Base-by-base conservation (phyloP, 169 alveolate species). In the Plasmodium malariae region DNA sequence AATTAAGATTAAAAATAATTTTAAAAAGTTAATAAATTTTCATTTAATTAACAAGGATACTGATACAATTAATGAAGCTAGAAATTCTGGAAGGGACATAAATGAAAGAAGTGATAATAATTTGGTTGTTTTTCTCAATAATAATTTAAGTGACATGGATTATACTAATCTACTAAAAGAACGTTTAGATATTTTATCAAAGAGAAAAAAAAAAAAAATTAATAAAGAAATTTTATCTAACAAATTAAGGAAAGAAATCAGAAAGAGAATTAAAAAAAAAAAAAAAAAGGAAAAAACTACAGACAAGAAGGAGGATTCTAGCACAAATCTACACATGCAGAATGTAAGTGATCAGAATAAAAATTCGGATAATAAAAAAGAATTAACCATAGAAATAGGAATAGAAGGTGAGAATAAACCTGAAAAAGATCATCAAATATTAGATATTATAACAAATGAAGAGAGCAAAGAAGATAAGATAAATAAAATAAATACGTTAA, bases 401-500 rank as follows among this genome's bases (percentile, higher is more conserved):
- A 0, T 0, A 32, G 32, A 30, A 12, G 30, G 4, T 9, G 55
- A 32, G 1, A 34, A 30, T 30, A 63, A 63, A 63, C 17, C 34
- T 5, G 48, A 67, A 45, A 45, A 57, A 21, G 90, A 67, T n/a
- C 69, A 73, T n/a, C 37, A 30, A 32, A 63, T 80, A 34, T 80
- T 80, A 40, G 83, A 68, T 43, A 80, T 80, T 32, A 65, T 80
- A 32, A 43, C 49, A 67, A 67, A 80, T 67, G 85, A 80, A 49
- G 73, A 80, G 34, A 80, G 83, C 49, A 80, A 67, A 32, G 90
- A 80, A 51, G 83, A 80, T 36, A 80, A 80, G 37, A 34, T 80
- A 65, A 65, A 80, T 51, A 80, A 80, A 67, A 80, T 80, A 40
- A 80, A 72, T 48, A 67, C 85, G 3, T 43, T 80, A 57, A 80